Evolutionary conservation across 176 grass and related monocot genomes (phyloP).

Genomic region (Triticum timopheevii): DNA sequence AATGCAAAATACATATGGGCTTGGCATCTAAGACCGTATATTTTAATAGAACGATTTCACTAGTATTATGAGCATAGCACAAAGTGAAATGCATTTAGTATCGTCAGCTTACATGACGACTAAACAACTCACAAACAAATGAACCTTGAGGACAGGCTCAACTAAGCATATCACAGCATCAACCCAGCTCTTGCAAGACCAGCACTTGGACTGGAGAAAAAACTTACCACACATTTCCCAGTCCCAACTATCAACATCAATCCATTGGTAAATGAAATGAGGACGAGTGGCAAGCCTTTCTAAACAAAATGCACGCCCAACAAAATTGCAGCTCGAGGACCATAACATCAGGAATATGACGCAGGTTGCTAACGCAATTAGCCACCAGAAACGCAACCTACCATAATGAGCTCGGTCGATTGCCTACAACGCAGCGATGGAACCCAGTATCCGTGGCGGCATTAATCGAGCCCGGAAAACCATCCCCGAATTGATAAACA

Average conservation of each 20-base stretch:
- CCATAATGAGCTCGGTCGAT: slow-evolving; percentile 12
- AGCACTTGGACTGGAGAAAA: not conserved
- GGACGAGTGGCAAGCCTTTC: not conserved
- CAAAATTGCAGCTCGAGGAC: not conserved
- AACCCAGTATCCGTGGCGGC: not conserved
- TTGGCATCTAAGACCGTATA: not conserved
- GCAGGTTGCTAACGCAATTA: not conserved
- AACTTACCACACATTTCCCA: not conserved
- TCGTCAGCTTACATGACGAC: slow-evolving; percentile 16
- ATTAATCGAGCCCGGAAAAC: not conserved
- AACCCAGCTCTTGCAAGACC: slow-evolving; percentile 8
- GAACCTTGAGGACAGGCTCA: not conserved
- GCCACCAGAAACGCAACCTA: not conserved
- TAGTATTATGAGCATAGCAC: not conserved
- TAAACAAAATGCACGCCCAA: slow-evolving; percentile 13
- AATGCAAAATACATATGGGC: not conserved
- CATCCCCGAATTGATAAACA: not conserved
- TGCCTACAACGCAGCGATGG: not conserved
- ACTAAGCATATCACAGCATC: not conserved
- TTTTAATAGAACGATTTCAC: not conserved
- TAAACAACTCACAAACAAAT: not conserved
- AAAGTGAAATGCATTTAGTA: slow-evolving; percentile 1
- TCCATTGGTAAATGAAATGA: not conserved
- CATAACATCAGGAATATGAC: not conserved
- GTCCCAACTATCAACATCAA: not conserved